Conservation (phyloP, 148 eudicot genomes). For the Silene latifolia region DNA sequence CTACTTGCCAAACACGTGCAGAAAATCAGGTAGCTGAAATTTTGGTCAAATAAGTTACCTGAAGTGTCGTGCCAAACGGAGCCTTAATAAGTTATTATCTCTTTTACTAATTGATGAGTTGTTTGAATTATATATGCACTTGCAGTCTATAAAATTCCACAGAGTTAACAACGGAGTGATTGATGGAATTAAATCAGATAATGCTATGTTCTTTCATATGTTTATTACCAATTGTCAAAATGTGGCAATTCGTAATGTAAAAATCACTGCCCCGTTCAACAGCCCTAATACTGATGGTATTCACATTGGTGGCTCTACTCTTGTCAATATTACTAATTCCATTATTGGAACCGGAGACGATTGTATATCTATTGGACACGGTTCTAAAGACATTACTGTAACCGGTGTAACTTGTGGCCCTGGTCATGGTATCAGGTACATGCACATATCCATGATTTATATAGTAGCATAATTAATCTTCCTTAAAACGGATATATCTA, state of each 20-base stretch:
- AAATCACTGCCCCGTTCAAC: conserved; percentile 36
- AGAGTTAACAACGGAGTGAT: conserved; percentile 32
- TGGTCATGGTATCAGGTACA: conserved; percentile 65
- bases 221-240: conserved; percentile 22
- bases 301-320: conserved; percentile 26
- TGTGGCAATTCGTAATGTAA: conserved; percentile 28
- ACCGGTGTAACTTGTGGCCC: conserved; percentile 47
- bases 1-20: too few species aligned
- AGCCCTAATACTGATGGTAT: conserved; percentile 65
- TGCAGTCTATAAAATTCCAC: conserved; percentile 48
- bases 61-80: too few species aligned
- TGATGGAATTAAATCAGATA: conserved; percentile 33
- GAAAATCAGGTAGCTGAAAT: too few species aligned
- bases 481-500: too few species aligned
- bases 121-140: conserved; percentile 31
- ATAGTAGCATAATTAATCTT: too few species aligned
- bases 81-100: too few species aligned
- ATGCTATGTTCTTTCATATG: conserved; percentile 59
- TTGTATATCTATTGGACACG: conserved; percentile 49
- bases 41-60: too few species aligned
- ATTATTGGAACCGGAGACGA: conserved; percentile 53
- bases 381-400: conserved; percentile 31
- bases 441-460: background rate
- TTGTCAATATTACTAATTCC: conserved; percentile 26
- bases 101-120: background rate